phyloP scores from a whole-genome alignment of 164 flowering plant species.

The Aristolochia contorta region DNA sequence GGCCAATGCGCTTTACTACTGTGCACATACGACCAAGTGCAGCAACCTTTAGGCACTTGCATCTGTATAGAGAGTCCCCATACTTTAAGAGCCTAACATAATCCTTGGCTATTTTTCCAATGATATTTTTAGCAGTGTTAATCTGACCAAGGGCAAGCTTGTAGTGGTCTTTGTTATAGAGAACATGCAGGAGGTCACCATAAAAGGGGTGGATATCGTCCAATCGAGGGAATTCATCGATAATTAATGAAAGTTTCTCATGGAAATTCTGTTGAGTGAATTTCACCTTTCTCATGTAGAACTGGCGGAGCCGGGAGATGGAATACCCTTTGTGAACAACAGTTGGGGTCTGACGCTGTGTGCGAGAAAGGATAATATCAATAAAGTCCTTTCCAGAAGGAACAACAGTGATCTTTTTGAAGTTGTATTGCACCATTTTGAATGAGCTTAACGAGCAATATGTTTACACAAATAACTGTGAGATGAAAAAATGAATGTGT shows the following conservation, averaged over 20 bases:
- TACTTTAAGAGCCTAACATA: slow-evolving; percentile 78
- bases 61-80: slow-evolving; percentile 80
- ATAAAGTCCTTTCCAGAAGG: slow-evolving; percentile 74
- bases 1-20: slow-evolving; percentile 57
- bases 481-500: too few relatives aligned
- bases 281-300: slow-evolving; percentile 87
- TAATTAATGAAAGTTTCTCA: slow-evolving; percentile 76
- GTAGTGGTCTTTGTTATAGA: slow-evolving; percentile 90
- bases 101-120: slow-evolving; percentile 63
- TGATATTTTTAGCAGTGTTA: slow-evolving; percentile 73
- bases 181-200: slow-evolving; percentile 80
- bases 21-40: slow-evolving; percentile 95
- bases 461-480: too few relatives aligned
- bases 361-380: slow-evolving; percentile 77
- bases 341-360: slow-evolving; percentile 82
- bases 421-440: slow-evolving; percentile 83
- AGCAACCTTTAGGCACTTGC: slow-evolving; percentile 81
- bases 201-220: slow-evolving; percentile 87
- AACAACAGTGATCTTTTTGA: slow-evolving; percentile 78
- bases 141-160: slow-evolving; percentile 88
- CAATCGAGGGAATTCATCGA: slow-evolving; percentile 84
- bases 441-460: too few relatives aligned
- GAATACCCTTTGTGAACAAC: slow-evolving; percentile 90
- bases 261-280: slow-evolving; percentile 72
- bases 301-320: slow-evolving; percentile 68